Base-by-base conservation (phyloP, 2,329 filamentous ascomycete genomes). In the Trichoderma hamatum region DNA sequence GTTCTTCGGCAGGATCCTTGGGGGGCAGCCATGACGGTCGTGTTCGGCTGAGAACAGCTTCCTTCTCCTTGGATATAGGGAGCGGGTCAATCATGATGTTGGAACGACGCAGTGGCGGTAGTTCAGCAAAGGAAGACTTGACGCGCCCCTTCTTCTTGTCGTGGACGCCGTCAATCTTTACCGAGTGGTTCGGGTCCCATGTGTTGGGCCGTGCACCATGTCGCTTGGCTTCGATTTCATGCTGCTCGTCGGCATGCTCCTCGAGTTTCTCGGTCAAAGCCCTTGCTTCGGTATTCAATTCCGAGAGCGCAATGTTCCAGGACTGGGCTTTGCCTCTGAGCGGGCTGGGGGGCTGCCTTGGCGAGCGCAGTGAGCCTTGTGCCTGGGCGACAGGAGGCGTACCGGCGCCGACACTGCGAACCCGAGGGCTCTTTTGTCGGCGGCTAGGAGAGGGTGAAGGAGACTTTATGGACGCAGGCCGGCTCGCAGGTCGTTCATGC, bases 1-100 rank as follows among this genome's bases (percentile, higher is more conserved):
- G 92, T 81, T 99, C 96, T 79, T 99, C 96, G 66, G 92, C 92
- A 2, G 93, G 94, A 72, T 96, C 90, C 80, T 96, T 96, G 1
- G 92, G 92, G 0, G 93, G 92, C 2, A 96, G 83, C 93, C 93
- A 96, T 1, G 91, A 94, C 0, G 92, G 92, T 46, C 92, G 85
- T 2, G 92, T 96, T 21, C 93, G 86, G 28, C 91, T 93, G 26
- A 96, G 83, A 2, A 94, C 92, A 3, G 92, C 92, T 75, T 95
- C 92, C 78, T 96, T 96, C 80, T 96, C 92, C 78, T 92, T 94
- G 56, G 92, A 95, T 32, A 94, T 89, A 19, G 92, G 92, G 43
- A 96, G 82, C 3, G 92, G 92, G 74, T 96, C 92, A 71, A 95
- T 93, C 86, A 95, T 92, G 72, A 93, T 90, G 74, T 94, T 92